Base-by-base conservation (phyloP, 2,329 filamentous ascomycete species). In the Alternaria ethzedia region DNA sequence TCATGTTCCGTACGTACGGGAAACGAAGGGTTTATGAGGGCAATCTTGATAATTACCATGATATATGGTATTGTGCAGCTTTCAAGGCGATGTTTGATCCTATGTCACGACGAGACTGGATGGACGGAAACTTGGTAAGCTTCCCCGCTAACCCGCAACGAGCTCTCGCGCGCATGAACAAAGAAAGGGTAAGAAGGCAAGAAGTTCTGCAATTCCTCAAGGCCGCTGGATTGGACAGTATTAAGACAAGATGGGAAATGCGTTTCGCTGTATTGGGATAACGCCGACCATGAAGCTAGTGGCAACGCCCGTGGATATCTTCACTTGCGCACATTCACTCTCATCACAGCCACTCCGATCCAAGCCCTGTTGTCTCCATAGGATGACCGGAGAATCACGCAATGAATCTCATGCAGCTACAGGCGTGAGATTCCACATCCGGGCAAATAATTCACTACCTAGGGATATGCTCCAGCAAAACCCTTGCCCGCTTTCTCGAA, bases 231-330 rank as follows among this genome's bases (percentile, higher is more conserved):
- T 36, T 36, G 32, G 0, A 36, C 32, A n/a, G 0, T 36, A 36
- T 36, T 0, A 36, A 0, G 32, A 0, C 32, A 36, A 36, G 32
- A 36, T 36, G 32, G 32, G 32, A 36, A n/a, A 36, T 36, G 32
- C 32, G 32, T 0, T 36, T 36, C 32, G 0, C 32, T 9, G 32
- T 36, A n/a, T 0, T 36, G 32, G 32, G 0, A 36, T 36, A 36
- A 2, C 32, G 32, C 13, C 15, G 1, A 0, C 1, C 32, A 36
- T 32, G 1, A 0, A 0, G 0, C 30, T 32, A 0, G 30, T 32
- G 30, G 30, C 30, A 32, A 32, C 30, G 30, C 30, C 30, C 30
- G 6, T 32, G 30, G 30, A 32, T 1, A 32, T 32, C 0, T 32
- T 32, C 30, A 32, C 30, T 32, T 32, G 30, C 30, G 12, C 3